phyloP scores from a whole-genome alignment of 805 yeast species.

The Ogataea sp. region DNA sequence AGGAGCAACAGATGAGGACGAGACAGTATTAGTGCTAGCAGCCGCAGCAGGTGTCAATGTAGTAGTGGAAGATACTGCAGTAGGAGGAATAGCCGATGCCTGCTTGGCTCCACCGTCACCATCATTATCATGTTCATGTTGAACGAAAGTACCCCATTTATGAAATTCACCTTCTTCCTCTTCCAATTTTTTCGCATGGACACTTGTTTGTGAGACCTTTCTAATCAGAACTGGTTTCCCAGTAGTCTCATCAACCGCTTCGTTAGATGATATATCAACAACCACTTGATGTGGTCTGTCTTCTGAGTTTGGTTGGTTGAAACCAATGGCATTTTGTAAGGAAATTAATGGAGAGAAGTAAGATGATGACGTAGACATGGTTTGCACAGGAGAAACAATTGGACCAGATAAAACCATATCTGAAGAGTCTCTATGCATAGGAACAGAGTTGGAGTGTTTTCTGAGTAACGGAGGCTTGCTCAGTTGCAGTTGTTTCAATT shows the following conservation, averaged over 20 bases:
- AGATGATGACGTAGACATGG: constrained; percentile 9
- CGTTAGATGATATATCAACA: constrained; percentile 48
- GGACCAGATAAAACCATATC: constrained; percentile 47
- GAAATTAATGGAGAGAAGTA: constrained; percentile 9
- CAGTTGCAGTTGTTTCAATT: neutral
- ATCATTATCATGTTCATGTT: constrained; percentile 36
- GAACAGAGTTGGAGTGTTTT: constrained; percentile 20
- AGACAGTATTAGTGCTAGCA: constrained; percentile 1
- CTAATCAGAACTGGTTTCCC: constrained; percentile 66
- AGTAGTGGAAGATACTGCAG: neutral
- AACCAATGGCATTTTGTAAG: constrained; percentile 1
- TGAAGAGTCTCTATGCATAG: constrained; percentile 39
- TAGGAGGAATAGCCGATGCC: neutral
- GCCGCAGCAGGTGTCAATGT: neutral
- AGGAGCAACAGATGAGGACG: neutral
- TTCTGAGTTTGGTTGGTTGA: constrained; percentile 9
- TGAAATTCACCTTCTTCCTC: constrained; percentile 91
- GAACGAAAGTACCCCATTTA: constrained; percentile 75
- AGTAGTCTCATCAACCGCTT: constrained; percentile 58
- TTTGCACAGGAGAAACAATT: constrained; percentile 37
- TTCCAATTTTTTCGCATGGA: constrained; percentile 70
- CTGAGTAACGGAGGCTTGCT: constrained; percentile 19
- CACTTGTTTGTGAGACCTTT: constrained; percentile 54
- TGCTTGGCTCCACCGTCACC: neutral
- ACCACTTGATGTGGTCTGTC: constrained; percentile 64